These are phyloP conservation scores for Colletotrichum graminicola DNA, from an alignment of 2,329 filamentous ascomycete species.

Conservation along the genomic window DNA sequence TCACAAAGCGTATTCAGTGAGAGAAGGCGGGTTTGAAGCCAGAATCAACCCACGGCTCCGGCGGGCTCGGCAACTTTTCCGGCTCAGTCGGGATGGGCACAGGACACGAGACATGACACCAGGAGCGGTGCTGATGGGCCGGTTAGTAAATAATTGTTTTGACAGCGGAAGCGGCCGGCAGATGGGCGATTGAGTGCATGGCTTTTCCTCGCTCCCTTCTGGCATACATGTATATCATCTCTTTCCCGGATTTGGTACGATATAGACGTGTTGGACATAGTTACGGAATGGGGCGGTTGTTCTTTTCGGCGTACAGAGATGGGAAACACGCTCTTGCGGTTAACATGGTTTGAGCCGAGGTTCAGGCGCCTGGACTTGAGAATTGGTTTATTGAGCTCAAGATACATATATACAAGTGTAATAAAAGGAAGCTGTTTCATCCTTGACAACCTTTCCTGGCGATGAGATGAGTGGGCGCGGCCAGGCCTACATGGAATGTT, in stretches of 20 bases:
- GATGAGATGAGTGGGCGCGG: background rate
- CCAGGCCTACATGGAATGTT: background rate
- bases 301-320: background rate
- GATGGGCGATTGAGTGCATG: background rate
- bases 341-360: background rate
- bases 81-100: background rate
- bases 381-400: background rate
- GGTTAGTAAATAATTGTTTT: slow-evolving; percentile 24
- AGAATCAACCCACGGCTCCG: background rate
- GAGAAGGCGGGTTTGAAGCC: background rate
- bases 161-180: background rate
- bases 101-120: slow-evolving; percentile 16
- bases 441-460: background rate
- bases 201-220: background rate
- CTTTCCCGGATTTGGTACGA: slow-evolving; percentile 26
- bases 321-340: background rate
- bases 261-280: slow-evolving; percentile 21
- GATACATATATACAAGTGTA: slow-evolving; percentile 16
- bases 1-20: no score
- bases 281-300: background rate
- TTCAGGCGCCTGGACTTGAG: background rate
- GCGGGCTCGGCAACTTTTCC: no score
- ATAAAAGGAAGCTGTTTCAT: slow-evolving; percentile 16
- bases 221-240: background rate
- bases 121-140: slow-evolving; percentile 2